A percentile compares a stretch with the other conserved stretches of the same genome.
Evolutionary conservation across 176 grass and related monocot genomes (phyloP).

Genomic region (Luzula sylvatica): DNA sequence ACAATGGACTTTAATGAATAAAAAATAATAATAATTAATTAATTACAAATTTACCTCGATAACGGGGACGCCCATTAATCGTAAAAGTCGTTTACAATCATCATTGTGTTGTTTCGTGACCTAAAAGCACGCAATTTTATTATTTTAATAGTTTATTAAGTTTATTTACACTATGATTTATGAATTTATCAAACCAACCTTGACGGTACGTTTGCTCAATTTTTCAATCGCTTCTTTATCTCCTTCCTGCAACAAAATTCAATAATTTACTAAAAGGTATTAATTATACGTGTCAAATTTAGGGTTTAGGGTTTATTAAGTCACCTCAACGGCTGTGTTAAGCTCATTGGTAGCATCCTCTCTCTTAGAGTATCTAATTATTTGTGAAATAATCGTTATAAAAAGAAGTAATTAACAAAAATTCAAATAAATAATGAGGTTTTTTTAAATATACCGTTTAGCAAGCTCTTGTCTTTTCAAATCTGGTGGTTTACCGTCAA

Average conservation of each 20-base stretch:
- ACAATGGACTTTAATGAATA: neutral
- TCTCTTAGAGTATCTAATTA: conserved; percentile 75
- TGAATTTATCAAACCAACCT: conserved; percentile 38
- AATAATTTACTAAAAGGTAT: neutral
- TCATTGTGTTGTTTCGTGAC: conserved; percentile 91
- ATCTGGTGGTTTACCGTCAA: conserved; percentile 94
- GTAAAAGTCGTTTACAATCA: conserved; percentile 85
- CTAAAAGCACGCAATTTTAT: conserved; percentile 26
- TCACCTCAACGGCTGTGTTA: conserved; percentile 62
- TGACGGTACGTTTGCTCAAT: conserved; percentile 91
- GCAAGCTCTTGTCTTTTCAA: conserved; percentile 80
- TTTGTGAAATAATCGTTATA: neutral
- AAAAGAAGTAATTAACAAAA: too few species aligned
- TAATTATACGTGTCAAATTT: neutral
- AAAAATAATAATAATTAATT: neutral
- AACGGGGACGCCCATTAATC: conserved; percentile 92
- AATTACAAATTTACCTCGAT: conserved; percentile 54
- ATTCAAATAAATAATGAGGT: neutral
- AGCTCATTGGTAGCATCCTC: conserved; percentile 85
- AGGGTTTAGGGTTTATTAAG: conserved; percentile 8
- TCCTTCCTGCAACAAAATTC: conserved; percentile 34
- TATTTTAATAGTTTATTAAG: too few species aligned
- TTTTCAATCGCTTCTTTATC: conserved; percentile 81
- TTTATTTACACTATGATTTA: too few species aligned
- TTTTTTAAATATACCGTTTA: conserved; percentile 37